These are phyloP conservation scores for Eutrema heterophyllum DNA, from an alignment of 345 rosid genomes.

Conservation along the genomic window DNA sequence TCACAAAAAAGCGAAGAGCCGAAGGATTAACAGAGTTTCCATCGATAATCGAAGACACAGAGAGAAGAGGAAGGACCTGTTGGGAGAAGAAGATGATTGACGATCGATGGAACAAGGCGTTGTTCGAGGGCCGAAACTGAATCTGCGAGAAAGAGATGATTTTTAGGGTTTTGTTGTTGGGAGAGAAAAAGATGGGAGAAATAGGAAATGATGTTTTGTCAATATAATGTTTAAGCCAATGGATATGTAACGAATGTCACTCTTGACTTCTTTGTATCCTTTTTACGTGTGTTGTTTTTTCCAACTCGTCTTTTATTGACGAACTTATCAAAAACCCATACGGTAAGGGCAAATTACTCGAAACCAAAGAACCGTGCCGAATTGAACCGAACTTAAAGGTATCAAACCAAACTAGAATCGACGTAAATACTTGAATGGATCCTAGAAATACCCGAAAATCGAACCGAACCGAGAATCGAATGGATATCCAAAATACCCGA, in stretches of 20 bases:
- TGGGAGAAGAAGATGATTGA: background rate
- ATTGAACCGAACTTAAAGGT: too few species aligned
- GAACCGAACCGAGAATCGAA: too few species aligned
- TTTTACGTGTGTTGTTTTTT: too few species aligned
- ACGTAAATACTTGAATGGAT: too few species aligned
- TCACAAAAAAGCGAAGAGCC: background rate
- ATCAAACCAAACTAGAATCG: too few species aligned
- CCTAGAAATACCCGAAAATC: too few species aligned
- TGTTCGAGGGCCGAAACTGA: background rate
- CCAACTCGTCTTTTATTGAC: too few species aligned
- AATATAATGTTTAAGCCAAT: constrained; percentile 3
- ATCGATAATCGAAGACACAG: background rate
- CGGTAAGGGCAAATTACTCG: too few species aligned
- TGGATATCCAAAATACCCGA: too few species aligned
- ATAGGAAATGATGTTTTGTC: background rate
- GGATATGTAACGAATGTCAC: constrained; percentile 13
- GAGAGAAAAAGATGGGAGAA: background rate
- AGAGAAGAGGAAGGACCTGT: background rate
- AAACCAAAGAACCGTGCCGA: too few species aligned
- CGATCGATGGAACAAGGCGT: background rate
- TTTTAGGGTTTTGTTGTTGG: constrained; percentile 21
- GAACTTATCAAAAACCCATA: too few species aligned
- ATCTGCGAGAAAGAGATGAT: constrained; percentile 5
- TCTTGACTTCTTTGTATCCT: background rate
- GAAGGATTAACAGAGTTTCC: background rate